A percentile compares a stretch with the other conserved stretches of the same genome.
phyloP scores from a whole-genome alignment of 306 rosid genomes.

The Cicer pinnatifidum region DNA sequence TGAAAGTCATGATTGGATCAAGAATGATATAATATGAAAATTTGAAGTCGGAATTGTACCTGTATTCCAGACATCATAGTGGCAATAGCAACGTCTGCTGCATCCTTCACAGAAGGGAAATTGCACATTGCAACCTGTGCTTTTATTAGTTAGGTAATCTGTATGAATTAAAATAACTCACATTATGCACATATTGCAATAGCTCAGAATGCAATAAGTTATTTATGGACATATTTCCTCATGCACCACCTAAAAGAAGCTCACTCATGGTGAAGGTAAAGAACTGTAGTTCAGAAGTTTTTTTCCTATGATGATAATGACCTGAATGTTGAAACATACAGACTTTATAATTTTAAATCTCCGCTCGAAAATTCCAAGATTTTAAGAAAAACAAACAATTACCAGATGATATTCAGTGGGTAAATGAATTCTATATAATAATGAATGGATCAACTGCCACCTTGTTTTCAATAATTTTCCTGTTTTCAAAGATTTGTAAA shows the following conservation, averaged over 20 bases:
- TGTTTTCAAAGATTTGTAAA: neutral
- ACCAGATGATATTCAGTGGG: neutral
- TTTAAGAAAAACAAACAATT: constrained; percentile 14
- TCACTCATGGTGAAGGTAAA: constrained; percentile 9
- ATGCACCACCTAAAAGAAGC: constrained; percentile 31
- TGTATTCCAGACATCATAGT: constrained; percentile 94
- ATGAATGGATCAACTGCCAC: constrained; percentile 25
- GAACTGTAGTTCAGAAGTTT: constrained; percentile 25
- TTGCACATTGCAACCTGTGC: constrained; percentile 97
- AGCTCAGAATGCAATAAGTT: constrained; percentile 27
- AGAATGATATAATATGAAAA: constrained; percentile 17
- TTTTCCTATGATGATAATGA: constrained; percentile 1
- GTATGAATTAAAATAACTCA: constrained; percentile 34
- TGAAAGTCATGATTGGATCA: constrained; percentile 31
- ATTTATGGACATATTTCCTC: constrained; percentile 9
- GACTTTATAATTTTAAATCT: constrained; percentile 23
- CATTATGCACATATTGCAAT: constrained; percentile 29
- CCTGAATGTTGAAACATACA: constrained; percentile 9
- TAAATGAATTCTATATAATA: constrained; percentile 8
- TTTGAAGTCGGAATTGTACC: constrained; percentile 54
- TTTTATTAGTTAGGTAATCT: constrained; percentile 37
- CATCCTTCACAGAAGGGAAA: constrained; percentile 88
- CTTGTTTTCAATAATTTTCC: neutral
- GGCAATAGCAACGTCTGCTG: constrained; percentile 95
- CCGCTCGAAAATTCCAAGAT: neutral